Evolutionary conservation across 768 basidiomycete species (phyloP).

Genomic region (Cyclocybe cylindracea): DNA sequence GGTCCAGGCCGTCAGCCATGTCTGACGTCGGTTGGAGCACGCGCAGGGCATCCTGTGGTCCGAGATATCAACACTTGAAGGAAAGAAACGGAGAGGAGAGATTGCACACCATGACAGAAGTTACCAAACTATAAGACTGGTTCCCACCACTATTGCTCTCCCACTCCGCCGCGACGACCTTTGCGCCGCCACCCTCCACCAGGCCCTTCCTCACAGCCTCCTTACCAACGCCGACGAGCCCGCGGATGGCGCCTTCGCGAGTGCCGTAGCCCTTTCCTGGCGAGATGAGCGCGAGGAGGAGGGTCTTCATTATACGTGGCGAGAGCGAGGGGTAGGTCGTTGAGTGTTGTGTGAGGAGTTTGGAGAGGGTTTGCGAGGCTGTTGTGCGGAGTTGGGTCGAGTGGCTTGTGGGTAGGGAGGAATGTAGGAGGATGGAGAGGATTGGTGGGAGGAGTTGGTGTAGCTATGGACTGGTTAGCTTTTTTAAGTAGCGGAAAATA

Average conservation of each 20-base stretch:
- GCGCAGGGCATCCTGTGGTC: constrained; percentile 56
- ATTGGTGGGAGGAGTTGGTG: constrained; percentile 95
- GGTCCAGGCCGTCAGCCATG: constrained; percentile 59
- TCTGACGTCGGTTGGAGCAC: constrained; percentile 60
- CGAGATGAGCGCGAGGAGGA: constrained; percentile 81
- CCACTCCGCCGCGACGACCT: constrained; percentile 71
- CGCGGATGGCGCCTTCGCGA: constrained; percentile 88
- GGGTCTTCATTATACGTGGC: constrained; percentile 91
- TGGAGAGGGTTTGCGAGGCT: constrained; percentile 83
- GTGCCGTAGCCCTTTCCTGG: constrained; percentile 76
- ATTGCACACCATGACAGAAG: constrained; percentile 60
- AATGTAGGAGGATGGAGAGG: constrained; percentile 88
- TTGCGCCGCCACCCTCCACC: constrained; percentile 78
- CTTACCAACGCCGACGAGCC: constrained; percentile 81
- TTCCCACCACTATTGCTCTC: constrained; percentile 26
- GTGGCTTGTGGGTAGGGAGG: constrained; percentile 73
- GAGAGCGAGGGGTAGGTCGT: constrained; percentile 89
- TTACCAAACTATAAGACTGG: constrained; percentile 48
- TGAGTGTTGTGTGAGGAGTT: constrained; percentile 77
- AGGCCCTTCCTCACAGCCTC: constrained; percentile 84
- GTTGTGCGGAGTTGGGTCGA: constrained; percentile 74
- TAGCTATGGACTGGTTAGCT: constrained; percentile 51
- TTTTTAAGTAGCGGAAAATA: neutral
- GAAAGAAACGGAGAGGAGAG: neutral
- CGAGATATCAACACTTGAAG: neutral